A percentile compares a stretch with the other conserved stretches of the same genome.
Evolutionary conservation across 345 rosid genomes (phyloP).

Genomic region (Brassica nigra): DNA sequence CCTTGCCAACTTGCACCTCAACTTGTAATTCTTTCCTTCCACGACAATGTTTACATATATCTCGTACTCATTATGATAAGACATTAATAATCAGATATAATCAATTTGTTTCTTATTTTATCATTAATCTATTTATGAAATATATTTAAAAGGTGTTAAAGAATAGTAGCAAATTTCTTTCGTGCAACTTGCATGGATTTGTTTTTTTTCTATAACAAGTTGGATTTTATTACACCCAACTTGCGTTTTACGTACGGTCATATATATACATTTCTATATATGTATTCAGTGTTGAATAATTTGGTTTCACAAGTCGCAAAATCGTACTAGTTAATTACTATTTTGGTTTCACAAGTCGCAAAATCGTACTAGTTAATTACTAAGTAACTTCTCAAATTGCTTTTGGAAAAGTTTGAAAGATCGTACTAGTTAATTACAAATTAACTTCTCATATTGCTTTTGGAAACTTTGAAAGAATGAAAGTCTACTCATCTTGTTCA

Average conservation of each 20-base stretch:
- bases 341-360: slow-evolving; percentile 35
- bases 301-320: slow-evolving; percentile 37
- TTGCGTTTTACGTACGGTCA: slow-evolving; percentile 43
- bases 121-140: slow-evolving; percentile 12
- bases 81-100: slow-evolving; percentile 23
- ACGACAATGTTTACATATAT: slow-evolving; percentile 33
- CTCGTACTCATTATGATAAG: slow-evolving; percentile 34
- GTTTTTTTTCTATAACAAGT: slow-evolving; percentile 42
- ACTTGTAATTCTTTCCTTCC: slow-evolving; percentile 49
- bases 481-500: slow-evolving; percentile 19
- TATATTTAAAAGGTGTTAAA: slow-evolving; percentile 32
- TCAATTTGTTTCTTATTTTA: slow-evolving; percentile 24
- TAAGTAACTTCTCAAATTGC: slow-evolving; percentile 25
- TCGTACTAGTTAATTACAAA: slow-evolving; percentile 20
- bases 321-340: slow-evolving; percentile 18
- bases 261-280: slow-evolving; percentile 9
- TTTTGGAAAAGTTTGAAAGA: slow-evolving; percentile 7
- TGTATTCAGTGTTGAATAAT: slow-evolving; percentile 12
- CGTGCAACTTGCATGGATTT: slow-evolving; percentile 42
- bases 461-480: slow-evolving; percentile 20
- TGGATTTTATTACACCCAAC: slow-evolving; percentile 45
- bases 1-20: slow-evolving; percentile 55
- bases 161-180: slow-evolving; percentile 29
- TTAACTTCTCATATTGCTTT: slow-evolving; percentile 4
- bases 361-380: slow-evolving; percentile 16